Conservation (phyloP, 75 land plant species). For the Cupressus sempervirens region DNA sequence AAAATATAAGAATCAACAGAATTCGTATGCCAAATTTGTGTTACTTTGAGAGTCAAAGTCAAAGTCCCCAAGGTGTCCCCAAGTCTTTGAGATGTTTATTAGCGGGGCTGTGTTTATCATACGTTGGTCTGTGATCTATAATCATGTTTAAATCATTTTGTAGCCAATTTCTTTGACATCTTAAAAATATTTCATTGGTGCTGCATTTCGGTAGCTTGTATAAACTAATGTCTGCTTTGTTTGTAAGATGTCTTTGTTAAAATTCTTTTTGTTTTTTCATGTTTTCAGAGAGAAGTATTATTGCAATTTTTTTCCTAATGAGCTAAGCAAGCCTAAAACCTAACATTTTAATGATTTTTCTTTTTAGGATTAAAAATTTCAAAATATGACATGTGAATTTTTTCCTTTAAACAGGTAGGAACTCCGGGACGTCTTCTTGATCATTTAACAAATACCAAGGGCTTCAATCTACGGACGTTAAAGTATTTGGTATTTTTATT, state of each 20-base stretch:
- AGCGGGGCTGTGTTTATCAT: no score
- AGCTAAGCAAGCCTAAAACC: neutral
- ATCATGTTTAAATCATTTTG: neutral
- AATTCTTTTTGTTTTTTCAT: neutral
- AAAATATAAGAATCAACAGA: no score
- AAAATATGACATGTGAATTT: neutral
- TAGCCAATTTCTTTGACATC: neutral
- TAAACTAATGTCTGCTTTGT: neutral
- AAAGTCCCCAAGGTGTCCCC: no score
- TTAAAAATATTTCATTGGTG: neutral
- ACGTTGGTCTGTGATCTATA: neutral
- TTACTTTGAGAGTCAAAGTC: no score
- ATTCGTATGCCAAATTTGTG: no score
- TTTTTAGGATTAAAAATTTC: slow-evolving; percentile 35
- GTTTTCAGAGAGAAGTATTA: neutral
- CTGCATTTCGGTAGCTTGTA: neutral
- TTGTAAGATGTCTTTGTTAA: neutral
- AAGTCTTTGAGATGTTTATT: no score
- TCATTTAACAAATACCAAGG: slow-evolving; percentile 92
- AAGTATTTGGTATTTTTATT: slow-evolving; percentile 60
- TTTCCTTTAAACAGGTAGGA: slow-evolving; percentile 50
- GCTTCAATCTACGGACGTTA: slow-evolving; percentile 72
- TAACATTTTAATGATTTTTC: neutral
- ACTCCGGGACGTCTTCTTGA: slow-evolving; percentile 95
- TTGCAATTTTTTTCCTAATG: neutral